Percentiles rank a stretch among this genome's conserved stretches.
Evolutionary conservation across 2,329 filamentous ascomycete genomes (phyloP).

Genomic region (Colletotrichum filicis): DNA sequence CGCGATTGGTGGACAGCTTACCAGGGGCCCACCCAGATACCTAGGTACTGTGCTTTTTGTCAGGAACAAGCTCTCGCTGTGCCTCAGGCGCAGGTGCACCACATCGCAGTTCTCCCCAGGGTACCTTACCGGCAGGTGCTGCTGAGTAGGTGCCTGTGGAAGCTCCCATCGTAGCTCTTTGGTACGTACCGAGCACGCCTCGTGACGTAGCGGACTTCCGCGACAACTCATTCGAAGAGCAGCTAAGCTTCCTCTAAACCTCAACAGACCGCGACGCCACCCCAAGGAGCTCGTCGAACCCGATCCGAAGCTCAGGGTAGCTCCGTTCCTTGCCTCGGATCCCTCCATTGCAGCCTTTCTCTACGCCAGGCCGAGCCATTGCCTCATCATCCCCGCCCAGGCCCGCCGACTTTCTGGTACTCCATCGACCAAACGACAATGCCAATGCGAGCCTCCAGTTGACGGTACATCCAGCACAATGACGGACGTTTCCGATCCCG

Average conservation of each 20-base stretch:
- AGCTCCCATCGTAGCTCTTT: neutral
- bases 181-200: slow-evolving; percentile 28
- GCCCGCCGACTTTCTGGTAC: neutral
- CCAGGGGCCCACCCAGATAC: neutral
- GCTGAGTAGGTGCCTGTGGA: neutral
- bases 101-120: no score
- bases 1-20: slow-evolving; percentile 24
- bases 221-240: neutral
- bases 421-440: slow-evolving; percentile 17
- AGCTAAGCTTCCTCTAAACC: slow-evolving; percentile 20
- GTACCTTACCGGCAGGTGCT: no score
- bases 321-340: neutral
- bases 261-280: neutral
- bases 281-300: slow-evolving; percentile 13
- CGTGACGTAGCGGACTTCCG: slow-evolving; percentile 32
- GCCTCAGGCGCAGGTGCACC: slow-evolving; percentile 4
- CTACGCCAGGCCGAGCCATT: neutral
- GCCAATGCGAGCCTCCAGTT: slow-evolving; percentile 9
- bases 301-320: slow-evolving; percentile 2
- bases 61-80: neutral
- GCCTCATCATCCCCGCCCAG: neutral
- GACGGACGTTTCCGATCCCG: slow-evolving; percentile 47
- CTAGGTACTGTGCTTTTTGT: neutral
- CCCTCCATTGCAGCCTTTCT: neutral
- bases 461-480: slow-evolving; percentile 47